Conservation (phyloP, 371 early-diverging fungal species). For the Mucor plumbeus region DNA sequence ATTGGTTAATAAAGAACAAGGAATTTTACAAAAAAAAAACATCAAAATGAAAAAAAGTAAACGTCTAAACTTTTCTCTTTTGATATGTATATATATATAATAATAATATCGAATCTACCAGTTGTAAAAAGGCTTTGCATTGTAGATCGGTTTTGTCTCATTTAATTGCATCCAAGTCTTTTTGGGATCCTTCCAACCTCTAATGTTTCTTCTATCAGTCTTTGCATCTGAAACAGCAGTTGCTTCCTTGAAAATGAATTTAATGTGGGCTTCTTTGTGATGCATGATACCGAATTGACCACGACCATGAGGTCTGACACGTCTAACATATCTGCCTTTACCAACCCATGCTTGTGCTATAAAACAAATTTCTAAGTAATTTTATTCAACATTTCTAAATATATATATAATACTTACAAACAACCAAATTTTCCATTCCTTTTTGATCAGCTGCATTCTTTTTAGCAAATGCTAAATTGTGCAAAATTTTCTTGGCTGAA, state of each 20-base stretch:
- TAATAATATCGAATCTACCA: conserved; percentile 58
- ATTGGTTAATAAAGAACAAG: neutral
- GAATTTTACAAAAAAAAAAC: conserved; percentile 1
- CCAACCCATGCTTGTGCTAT: conserved; percentile 88
- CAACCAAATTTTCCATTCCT: conserved; percentile 66
- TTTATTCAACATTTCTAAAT: neutral
- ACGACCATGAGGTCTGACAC: conserved; percentile 78
- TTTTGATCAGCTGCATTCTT: conserved; percentile 75
- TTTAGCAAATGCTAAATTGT: conserved; percentile 76
- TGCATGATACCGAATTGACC: conserved; percentile 86
- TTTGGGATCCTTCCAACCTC: conserved; percentile 66
- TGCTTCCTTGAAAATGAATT: conserved; percentile 76
- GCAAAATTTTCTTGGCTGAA: conserved; percentile 70
- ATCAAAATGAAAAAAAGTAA: neutral
- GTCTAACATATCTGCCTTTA: conserved; percentile 77
- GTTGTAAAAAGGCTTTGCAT: conserved; percentile 76
- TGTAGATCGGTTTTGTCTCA: conserved; percentile 81
- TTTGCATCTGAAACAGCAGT: conserved; percentile 25
- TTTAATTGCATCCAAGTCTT: conserved; percentile 76
- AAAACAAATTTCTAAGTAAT: neutral
- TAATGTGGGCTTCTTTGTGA: conserved; percentile 82
- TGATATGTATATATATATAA: neutral
- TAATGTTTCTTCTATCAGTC: conserved; percentile 56
- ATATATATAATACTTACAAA: conserved; percentile 33
- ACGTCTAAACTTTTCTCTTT: neutral